Conservation (phyloP, 2,329 filamentous ascomycete species). For the Ascochyta lentis region DNA sequence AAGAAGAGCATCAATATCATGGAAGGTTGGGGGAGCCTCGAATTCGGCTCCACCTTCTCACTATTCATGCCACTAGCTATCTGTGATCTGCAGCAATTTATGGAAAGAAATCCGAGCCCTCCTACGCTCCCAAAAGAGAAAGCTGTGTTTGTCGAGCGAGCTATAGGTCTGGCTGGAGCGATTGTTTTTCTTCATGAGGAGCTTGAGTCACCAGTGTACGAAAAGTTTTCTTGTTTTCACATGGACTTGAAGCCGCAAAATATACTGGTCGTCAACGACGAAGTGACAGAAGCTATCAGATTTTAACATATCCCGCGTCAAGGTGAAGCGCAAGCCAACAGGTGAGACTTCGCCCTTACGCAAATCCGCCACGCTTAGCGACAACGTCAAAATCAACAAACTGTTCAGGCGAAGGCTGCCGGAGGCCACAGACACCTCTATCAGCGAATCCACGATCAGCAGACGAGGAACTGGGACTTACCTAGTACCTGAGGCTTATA, state of each 20-base stretch:
- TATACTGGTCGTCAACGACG: conserved; percentile 40
- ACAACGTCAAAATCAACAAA: conserved; percentile 37
- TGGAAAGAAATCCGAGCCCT: background rate
- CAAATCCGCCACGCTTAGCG: background rate
- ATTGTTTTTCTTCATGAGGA: conserved; percentile 44
- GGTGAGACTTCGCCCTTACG: no score
- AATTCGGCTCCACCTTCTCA: background rate
- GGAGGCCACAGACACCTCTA: background rate
- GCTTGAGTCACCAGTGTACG: conserved; percentile 32
- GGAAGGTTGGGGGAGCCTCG: background rate
- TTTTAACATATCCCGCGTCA: conserved; percentile 52
- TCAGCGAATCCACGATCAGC: conserved; percentile 30
- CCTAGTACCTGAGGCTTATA: conserved; percentile 48
- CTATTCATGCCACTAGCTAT: background rate
- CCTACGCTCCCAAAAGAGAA: background rate
- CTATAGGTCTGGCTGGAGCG: background rate
- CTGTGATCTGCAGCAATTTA: background rate
- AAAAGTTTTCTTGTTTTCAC: conserved; percentile 50
- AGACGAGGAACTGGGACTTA: conserved; percentile 47
- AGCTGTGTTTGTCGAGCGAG: background rate
- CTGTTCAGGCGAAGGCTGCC: conserved; percentile 33
- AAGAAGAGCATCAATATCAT: background rate
- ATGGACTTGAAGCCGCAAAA: conserved; percentile 46
- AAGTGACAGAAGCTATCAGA: conserved; percentile 53
- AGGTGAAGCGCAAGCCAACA: conserved; percentile 6